Evolutionary conservation across 495 filamentous ascomycete genomes (phyloP), one percentile per base, ranked within the genome.

Genomic region (Neurospora tetrasperma): DNA sequence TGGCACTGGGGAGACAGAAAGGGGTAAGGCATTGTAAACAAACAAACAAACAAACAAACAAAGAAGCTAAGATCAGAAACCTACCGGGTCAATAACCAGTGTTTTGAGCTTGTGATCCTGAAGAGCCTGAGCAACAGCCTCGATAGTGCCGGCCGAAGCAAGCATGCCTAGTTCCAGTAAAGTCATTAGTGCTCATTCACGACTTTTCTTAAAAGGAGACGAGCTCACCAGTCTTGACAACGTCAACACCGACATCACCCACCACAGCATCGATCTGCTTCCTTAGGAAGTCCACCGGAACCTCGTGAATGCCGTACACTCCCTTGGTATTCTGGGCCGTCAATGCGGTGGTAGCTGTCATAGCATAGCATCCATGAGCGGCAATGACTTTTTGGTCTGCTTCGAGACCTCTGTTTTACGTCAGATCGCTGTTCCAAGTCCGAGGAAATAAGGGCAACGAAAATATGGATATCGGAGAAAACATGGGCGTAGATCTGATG

Each of bases 321-420:
- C 94, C 93, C 39, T 87, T 84, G 3, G 96, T 99, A 82, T 97
- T 97, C 80, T 99, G 96, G 27, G 94, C 94, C 18, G 96, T 99
- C 76, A 99, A 82, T 23, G 94, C 95, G 4, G 96, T 97, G 42
- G 94, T 97, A n/a, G 94, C 92, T 54, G 95, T 97, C 88, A 97
- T 96, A 72, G 94, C 94, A 84, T 98, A 98, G 83, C 91, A 93
- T 66, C 90, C 90, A 87, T 98, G 93, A 20, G 92, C 92, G 38
- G 94, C 92, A 43, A 98, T 90, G 70, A 97, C 94, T 78, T 96
- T 95, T 81, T 98, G 94, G 82, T 99, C 96, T 41, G 96, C 96
- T 79, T 99, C 96, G 48, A 99, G 89, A n/a, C 96, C 96, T 48
- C 94, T 97, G 75, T 62, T 71, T 20, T 14, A 39, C n/a, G 42